Evolutionary conservation across 495 filamentous ascomycete species (phyloP).

Genomic region (Penicillium paradoxum): DNA sequence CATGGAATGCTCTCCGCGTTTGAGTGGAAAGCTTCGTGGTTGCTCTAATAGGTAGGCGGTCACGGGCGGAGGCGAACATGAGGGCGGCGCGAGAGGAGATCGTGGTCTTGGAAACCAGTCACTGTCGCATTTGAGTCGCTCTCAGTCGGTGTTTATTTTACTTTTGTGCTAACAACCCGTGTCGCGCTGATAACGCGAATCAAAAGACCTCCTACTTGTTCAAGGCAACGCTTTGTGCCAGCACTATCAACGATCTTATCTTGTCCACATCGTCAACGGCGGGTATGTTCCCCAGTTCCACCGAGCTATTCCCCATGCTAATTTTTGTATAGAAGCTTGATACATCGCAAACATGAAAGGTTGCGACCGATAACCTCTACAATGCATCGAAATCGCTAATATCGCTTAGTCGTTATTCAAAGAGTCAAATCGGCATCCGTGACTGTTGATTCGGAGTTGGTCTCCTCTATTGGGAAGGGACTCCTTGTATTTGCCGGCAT

Average conservation of each 20-base stretch:
- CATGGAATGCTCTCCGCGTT: conserved; percentile 19
- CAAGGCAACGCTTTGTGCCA: not conserved
- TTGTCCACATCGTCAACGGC: not conserved
- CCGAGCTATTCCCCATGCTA: not conserved
- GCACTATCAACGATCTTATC: not conserved
- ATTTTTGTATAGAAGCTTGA: not conserved
- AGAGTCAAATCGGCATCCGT: conserved; percentile 97
- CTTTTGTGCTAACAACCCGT: no score
- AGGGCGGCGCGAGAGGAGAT: conserved; percentile 4
- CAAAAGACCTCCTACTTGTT: not conserved
- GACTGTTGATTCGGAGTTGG: conserved; percentile 83
- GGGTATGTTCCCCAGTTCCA: not conserved
- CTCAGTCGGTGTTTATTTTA: not conserved
- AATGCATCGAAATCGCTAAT: conserved; percentile 5
- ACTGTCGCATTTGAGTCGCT: not conserved
- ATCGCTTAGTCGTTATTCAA: conserved; percentile 74
- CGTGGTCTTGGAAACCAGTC: not conserved
- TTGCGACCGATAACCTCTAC: conserved; percentile 9
- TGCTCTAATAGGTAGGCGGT: conserved; percentile 28
- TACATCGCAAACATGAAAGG: conserved; percentile 44
- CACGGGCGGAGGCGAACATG: conserved; percentile 2
- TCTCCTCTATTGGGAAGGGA: conserved; percentile 86
- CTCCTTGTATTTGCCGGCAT: conserved; percentile 89
- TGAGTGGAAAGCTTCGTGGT: conserved; percentile 25
- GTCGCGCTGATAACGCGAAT: not conserved